A percentile compares a stretch with the other conserved stretches of the same genome.
Evolutionary conservation across 352 stramenopile species (phyloP).

Genomic region (Phytopythium oedochilum): DNA sequence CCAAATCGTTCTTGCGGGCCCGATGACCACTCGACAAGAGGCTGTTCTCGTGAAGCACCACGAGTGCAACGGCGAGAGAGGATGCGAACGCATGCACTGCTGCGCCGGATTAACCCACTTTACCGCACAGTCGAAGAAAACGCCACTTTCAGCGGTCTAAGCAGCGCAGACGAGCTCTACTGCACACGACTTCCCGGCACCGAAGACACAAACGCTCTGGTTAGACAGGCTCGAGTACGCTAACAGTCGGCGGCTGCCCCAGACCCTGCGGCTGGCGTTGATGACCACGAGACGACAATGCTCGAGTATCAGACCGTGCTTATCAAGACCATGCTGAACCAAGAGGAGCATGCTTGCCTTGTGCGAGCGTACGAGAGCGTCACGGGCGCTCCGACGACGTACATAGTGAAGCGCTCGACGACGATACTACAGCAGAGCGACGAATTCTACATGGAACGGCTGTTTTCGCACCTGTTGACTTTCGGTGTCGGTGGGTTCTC

Average conservation of each 20-base stretch:
- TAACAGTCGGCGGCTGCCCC: too few species aligned
- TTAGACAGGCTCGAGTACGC: too few species aligned
- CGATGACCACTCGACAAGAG: constrained; percentile 16
- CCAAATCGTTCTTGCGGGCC: constrained; percentile 17
- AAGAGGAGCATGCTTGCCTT: constrained; percentile 4
- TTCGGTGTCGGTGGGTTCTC: constrained; percentile 19
- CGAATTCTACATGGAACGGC: constrained; percentile 14
- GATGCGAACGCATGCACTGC: constrained; percentile 1
- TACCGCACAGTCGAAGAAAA: constrained; percentile 1
- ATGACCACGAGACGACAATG: too few species aligned
- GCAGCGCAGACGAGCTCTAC: too few species aligned
- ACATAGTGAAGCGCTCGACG: constrained; percentile 9
- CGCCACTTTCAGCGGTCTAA: neutral
- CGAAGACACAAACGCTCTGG: too few species aligned
- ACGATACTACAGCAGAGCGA: constrained; percentile 8
- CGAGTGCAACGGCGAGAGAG: constrained; percentile 13
- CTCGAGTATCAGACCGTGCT: too few species aligned
- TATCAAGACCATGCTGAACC: constrained; percentile 6
- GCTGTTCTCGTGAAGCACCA: constrained; percentile 9
- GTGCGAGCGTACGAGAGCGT: neutral
- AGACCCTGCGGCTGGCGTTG: too few species aligned
- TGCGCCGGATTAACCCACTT: constrained; percentile 12
- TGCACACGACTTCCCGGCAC: too few species aligned
- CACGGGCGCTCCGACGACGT: too few species aligned
- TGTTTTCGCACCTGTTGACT: constrained; percentile 17